Base-by-base conservation (phyloP, 768 basidiomycete species). In the Xanthoconium stramineum region DNA sequence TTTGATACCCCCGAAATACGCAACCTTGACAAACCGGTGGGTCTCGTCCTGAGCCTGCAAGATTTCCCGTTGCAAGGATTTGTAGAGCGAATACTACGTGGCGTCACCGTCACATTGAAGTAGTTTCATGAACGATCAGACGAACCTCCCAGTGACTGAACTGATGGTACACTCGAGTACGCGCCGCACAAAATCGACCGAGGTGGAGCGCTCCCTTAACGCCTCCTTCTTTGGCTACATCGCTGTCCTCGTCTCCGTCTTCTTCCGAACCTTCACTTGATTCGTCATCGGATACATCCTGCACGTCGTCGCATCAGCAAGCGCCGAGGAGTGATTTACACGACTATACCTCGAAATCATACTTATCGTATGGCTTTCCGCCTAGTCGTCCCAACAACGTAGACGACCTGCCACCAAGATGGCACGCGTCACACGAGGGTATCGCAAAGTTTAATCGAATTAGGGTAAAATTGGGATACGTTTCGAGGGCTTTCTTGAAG, bases 91-190 rank as follows among this genome's bases (percentile, higher is more conserved):
- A 68, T 88, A 78, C 91, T 93, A 52, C 5, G 38, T 29, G 37
- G n/a, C 53, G 20, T 66, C 53, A 55, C 37, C 33, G 13, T 57
- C 55, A 53, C 40, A 33, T 44, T 13, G 12, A 13, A 47, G 32
- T 7, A 35, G 43, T 14, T 39, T 17, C 24, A 15, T 37, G 36
- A 14, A 36, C 35, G 30, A 59, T 44, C 36, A 53, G 38, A 72
- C 79, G 54, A 58, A 91, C 91, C 83, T 91, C 90, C 91, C 91
- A 94, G 63, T 94, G 91, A 19, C 78, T 80, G 63, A 92, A 84
- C 51, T 78, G 70, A 64, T 93, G 91, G 62, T 81, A 94, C 17
- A 84, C 81, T 50, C 69, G 73, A 3, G 85, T 84, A 50, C 91
- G 79, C 47, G 74, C 74, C 3, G 86, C 90, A 67, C 91, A 94